Evolutionary conservation across 768 basidiomycete species (phyloP).

Genomic region (Leccinum ochraceum): DNA sequence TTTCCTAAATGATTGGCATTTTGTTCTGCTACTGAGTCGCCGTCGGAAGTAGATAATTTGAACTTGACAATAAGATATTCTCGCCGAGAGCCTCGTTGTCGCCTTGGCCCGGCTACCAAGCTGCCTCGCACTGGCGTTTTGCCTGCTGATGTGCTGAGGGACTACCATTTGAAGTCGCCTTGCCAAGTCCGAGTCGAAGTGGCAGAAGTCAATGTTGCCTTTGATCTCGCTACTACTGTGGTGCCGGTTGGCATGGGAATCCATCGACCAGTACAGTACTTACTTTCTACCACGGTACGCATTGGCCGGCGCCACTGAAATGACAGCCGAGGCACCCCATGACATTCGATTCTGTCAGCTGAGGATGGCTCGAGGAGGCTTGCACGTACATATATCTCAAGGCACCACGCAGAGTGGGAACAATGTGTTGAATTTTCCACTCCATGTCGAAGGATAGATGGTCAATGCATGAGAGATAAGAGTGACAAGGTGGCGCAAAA

Average conservation of each 20-base stretch:
- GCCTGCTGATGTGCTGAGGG: not conserved
- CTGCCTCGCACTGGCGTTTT: not conserved
- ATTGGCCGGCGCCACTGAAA: not conserved
- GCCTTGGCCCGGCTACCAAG: not conserved
- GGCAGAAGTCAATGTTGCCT: not conserved
- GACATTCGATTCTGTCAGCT: not conserved
- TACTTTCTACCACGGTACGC: not conserved
- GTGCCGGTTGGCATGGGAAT: not conserved
- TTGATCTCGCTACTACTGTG: not conserved
- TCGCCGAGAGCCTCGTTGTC: not conserved
- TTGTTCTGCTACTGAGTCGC: not conserved
- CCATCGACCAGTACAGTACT: not conserved
- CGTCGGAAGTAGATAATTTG: not conserved
- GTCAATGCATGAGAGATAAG: constrained; percentile 6
- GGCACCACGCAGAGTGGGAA: not conserved
- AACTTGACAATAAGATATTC: not conserved
- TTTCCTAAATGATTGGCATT: not conserved
- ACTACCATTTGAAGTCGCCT: not conserved
- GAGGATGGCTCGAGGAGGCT: no score
- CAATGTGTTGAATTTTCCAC: not conserved
- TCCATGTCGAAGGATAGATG: not conserved
- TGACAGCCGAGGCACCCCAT: not conserved
- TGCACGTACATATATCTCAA: not conserved
- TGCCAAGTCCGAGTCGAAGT: not conserved
- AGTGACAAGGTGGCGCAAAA: not conserved